Evolutionary conservation across 1,284 basidiomycete species (phyloP), one percentile per base, ranked within the genome.

Genomic region (Paramarasmius palmivorus): DNA sequence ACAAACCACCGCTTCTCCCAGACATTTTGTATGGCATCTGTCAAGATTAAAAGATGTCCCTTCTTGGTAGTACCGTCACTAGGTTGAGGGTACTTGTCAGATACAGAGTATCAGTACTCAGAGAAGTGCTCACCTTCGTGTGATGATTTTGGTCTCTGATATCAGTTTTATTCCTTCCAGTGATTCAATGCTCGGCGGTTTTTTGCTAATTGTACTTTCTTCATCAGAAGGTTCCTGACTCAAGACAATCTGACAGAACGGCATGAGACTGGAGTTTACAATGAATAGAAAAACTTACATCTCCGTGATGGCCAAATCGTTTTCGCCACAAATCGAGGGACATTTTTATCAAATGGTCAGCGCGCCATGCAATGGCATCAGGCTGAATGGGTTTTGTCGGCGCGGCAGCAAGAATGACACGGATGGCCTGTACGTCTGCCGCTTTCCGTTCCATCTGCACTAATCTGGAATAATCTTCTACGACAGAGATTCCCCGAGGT

Each of bases 1-100:
- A 94, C 90, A 66, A 96, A 95, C 84, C 90, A 93, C 41, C 87
- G 76, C 65, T 83, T 84, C 59, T 86, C 83, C 95, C 96, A 98
- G 17, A 74, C 67, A 65, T 94, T 86, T 58, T 84, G 82, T 32
- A 80, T 83, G 6, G 93, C 90, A 66, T 97, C 87, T 23, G 81
- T 80, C 56, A 98, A 78, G 57, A 95, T 81, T 68, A 85, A 73
- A 48, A 98, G 74, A 65, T 88, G 77, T 4, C 95, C 95, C 64
- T 87, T 89, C 77, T 94, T 95, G 12, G 91, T 90, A 5, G 88
- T 81, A 23, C 81, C 83, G 63, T 95, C 90, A 59, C 92, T 95
- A 60, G 19, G 34, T 49, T 42, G 17, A 34, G 48, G 42, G 39
- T 52, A 36, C 57, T 40, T 45, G 29, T 12, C 40, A 40, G 20